Base-by-base conservation (phyloP, 129 eudicot genomes). In the Pulicaria dysenterica region DNA sequence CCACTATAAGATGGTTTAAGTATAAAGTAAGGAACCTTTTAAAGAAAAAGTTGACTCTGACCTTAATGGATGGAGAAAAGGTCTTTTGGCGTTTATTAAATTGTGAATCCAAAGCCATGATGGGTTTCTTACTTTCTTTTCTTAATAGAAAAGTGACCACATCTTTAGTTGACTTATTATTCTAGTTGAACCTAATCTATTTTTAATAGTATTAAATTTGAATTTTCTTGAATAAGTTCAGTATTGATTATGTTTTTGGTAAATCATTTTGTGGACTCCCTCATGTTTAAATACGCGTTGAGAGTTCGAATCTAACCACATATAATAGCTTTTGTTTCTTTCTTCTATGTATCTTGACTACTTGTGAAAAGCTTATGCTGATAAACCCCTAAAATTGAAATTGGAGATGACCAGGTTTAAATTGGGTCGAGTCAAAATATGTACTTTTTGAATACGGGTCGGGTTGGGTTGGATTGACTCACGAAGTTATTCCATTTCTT, bases 1-100 rank as follows among this genome's bases (percentile, higher is more conserved):
- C 31, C 31, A 24, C 31, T 24, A 24, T 24, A 24, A 24, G 31
- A 24, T 2, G 2, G 44, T 11, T 17, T 40, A 36, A 76, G 74
- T 67, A 6, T 76, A 76, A 75, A 76, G 68, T 76, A 56, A 56
- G 60, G 3, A 46, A 40, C 47, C 81, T 61, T 77, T 70, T 42
- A 50, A 62, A 43, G 65, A 41, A 53, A 70, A 53, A 77, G 57
- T 77, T 62, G 71, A 70, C 41, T 67, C 63, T 76, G 73, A 16
- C 68, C 60, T 66, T 66, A 4, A 45, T 44, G 73, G 47, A 45
- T 55, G 78, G 49, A 8, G 67, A 63, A 75, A 66, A 39, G 54
- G 6, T 11, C 40, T 19, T 62, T 49, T 61, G 58, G 67, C 55
- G 67, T 58, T 75, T 75, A 46, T 4, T 11, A 76, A 56, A 47